Base-by-base conservation (phyloP, 2,329 filamentous ascomycete genomes). In the Podosphaera fusca region DNA sequence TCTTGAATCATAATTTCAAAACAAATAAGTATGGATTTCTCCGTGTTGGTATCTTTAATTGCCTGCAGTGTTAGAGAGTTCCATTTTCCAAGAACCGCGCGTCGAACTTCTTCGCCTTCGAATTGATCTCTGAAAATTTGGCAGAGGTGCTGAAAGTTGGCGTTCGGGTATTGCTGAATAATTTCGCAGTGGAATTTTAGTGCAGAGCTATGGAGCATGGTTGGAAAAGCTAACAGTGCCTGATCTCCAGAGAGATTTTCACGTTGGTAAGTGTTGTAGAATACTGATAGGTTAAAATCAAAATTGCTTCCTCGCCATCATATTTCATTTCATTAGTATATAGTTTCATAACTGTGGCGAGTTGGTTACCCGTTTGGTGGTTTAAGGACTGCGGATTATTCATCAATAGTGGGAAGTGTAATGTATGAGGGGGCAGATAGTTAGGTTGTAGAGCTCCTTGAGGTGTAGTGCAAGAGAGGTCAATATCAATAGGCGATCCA, bases 321-420 rank as follows among this genome's bases (percentile, higher is more conserved):
- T 45, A 55, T 30, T 55, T 55, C 8, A 45, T 29, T 31, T 55
- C 40, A 36, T 55, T n/a, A 45, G 53, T 55, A 29, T 45, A 55
- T 30, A 55, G 21, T 31, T 42, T 55, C 9, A 10, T 7, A n/a
- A 55, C 14, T 45, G n/a, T 4, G 30, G 12, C 14, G 6, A 55
- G 31, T 55, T 55, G 21, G 21, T 21, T 21, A 21, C 21, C 21
- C 21, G 21, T 21, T 21, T 21, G 21, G 21, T 21, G 21, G 21
- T 21, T 21, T 21, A 21, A 1, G 21, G 21, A 21, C 21, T 21
- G 21, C 21, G 21, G 21, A 21, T 21, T 21, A 21, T 21, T 21
- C 21, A 21, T 21, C 21, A 21, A 21, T 21, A 21, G 21, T 21
- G 21, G 21, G 21, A 21, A 21, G 21, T 21, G 21, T 21, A 21